phyloP scores from a whole-genome alignment of 208 protist genomes.

The Perkinsela sp. region DNA sequence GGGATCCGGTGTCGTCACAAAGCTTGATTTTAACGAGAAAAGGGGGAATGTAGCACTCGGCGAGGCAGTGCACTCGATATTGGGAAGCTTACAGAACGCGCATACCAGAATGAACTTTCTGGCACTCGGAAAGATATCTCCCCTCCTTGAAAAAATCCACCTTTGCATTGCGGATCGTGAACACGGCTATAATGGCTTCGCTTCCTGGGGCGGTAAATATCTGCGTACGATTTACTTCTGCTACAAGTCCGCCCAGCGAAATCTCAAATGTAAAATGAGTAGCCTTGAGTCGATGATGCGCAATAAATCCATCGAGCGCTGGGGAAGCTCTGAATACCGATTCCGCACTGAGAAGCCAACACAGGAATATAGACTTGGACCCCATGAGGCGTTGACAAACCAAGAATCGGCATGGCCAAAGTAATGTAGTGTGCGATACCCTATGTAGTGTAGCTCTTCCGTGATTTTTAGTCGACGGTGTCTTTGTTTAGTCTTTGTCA shows the following conservation, averaged over 20 bases:
- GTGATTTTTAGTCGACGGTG: no score
- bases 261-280: neutral
- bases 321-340: neutral
- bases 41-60: neutral
- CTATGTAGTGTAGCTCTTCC: neutral
- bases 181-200: neutral
- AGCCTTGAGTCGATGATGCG: neutral
- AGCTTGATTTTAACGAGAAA: neutral
- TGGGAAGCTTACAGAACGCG: neutral
- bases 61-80: neutral
- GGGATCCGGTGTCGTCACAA: neutral
- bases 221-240: neutral
- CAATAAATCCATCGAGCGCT: neutral
- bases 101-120: neutral
- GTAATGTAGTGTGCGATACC: neutral
- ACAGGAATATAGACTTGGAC: neutral
- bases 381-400: neutral
- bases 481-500: no score
- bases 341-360: neutral
- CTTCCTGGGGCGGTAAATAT: neutral
- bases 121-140: neutral
- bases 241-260: neutral
- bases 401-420: neutral
- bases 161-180: neutral
- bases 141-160: neutral